Evolutionary conservation across 2,329 filamentous ascomycete species (phyloP).

Genomic region (Anthostomella pinea): DNA sequence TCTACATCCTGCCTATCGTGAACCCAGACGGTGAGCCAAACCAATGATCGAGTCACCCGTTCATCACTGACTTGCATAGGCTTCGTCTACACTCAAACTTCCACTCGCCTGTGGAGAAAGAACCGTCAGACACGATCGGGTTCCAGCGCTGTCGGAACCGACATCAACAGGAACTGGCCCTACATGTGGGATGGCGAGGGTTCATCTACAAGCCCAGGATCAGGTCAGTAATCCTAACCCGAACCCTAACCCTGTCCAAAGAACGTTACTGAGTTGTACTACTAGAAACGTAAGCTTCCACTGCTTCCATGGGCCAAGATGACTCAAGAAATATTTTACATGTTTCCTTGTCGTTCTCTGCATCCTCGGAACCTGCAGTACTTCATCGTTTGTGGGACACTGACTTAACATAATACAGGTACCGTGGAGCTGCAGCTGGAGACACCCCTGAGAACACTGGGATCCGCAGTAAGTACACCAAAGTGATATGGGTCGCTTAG

Average conservation of each 20-base stretch:
- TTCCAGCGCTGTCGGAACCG: slow-evolving; percentile 43
- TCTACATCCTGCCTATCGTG: slow-evolving; percentile 54
- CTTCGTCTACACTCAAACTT: slow-evolving; percentile 51
- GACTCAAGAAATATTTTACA: background rate
- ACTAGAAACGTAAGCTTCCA: slow-evolving; percentile 25
- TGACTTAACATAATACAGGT: slow-evolving; percentile 34
- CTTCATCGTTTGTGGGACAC: background rate
- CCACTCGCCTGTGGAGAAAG: slow-evolving; percentile 51
- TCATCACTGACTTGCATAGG: slow-evolving; percentile 29
- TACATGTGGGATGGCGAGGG: slow-evolving; percentile 43
- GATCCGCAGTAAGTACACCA: slow-evolving; percentile 22
- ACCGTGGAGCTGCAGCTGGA: slow-evolving; percentile 38
- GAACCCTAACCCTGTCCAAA: too few species aligned
- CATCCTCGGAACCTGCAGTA: background rate
- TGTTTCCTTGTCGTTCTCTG: background rate
- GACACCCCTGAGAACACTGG: slow-evolving; percentile 49
- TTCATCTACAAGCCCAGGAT: slow-evolving; percentile 46
- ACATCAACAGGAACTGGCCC: slow-evolving; percentile 54
- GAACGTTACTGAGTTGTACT: slow-evolving; percentile 8
- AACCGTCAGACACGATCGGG: slow-evolving; percentile 43
- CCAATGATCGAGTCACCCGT: background rate
- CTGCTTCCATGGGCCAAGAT: background rate
- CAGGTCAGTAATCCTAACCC: slow-evolving; percentile 19
- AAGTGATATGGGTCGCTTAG: background rate
- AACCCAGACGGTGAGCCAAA: slow-evolving; percentile 47